Conservation (phyloP, 2,329 filamentous ascomycete species). For the Triangularia verruculosa region DNA sequence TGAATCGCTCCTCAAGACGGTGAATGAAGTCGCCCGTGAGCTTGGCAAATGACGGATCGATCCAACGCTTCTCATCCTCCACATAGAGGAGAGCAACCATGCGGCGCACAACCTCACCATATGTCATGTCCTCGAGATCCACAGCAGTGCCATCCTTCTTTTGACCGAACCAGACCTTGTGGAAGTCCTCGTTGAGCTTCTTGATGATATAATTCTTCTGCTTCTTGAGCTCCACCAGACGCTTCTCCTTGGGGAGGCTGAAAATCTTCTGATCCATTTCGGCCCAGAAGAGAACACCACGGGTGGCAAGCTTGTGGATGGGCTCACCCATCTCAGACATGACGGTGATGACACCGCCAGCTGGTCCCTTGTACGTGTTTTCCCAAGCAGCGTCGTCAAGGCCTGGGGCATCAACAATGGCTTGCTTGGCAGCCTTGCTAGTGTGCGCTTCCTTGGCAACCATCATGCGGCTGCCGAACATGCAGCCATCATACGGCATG, state of each 20-base stretch:
- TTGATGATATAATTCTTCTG: slow-evolving; percentile 88
- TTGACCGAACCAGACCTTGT: slow-evolving; percentile 93
- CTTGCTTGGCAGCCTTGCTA: slow-evolving; percentile 81
- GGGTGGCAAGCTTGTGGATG: slow-evolving; percentile 96
- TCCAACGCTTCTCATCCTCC: slow-evolving; percentile 87
- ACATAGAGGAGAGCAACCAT: slow-evolving; percentile 91
- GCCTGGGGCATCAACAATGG: slow-evolving; percentile 82
- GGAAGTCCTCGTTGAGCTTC: slow-evolving; percentile 93
- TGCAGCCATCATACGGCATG: slow-evolving; percentile 91
- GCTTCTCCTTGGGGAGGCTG: slow-evolving; percentile 90
- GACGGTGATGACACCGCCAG: slow-evolving; percentile 93
- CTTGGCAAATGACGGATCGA: slow-evolving; percentile 76
- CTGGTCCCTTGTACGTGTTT: slow-evolving; percentile 85
- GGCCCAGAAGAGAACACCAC: slow-evolving; percentile 94
- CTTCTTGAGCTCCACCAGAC: slow-evolving; percentile 82
- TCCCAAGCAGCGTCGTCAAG: slow-evolving; percentile 84
- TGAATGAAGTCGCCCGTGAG: slow-evolving; percentile 95
- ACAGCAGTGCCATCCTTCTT: slow-evolving; percentile 77
- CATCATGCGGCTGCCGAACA: slow-evolving; percentile 94
- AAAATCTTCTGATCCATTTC: slow-evolving; percentile 99
- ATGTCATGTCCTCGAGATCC: slow-evolving; percentile 95
- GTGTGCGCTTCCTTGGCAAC: slow-evolving; percentile 89
- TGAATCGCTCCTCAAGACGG: slow-evolving; percentile 95
- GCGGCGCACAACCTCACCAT: slow-evolving; percentile 79
- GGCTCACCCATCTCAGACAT: slow-evolving; percentile 99